phyloP scores from a whole-genome alignment of 2,329 filamentous ascomycete genomes.

The Alternaria hordeiaustralica region DNA sequence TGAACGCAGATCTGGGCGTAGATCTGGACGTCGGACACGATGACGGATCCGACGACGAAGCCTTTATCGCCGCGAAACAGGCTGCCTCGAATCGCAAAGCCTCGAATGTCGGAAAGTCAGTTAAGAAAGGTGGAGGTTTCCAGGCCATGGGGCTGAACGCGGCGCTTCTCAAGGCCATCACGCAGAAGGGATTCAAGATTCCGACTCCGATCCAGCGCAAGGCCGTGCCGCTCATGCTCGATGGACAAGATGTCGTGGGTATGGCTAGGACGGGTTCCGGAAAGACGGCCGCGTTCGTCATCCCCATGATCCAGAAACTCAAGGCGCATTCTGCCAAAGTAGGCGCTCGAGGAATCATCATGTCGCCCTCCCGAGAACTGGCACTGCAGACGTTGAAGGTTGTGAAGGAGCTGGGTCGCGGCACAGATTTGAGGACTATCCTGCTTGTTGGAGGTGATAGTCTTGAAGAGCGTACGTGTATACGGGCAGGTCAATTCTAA shows the following conservation, averaged over 20 bases:
- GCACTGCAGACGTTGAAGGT: constrained; percentile 95
- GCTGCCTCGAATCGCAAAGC: constrained; percentile 86
- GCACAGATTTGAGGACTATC: constrained; percentile 89
- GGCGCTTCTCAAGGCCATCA: constrained; percentile 86
- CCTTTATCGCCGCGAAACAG: constrained; percentile 88
- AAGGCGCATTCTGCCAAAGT: constrained; percentile 87
- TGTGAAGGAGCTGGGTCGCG: constrained; percentile 89
- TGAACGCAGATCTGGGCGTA: constrained; percentile 46
- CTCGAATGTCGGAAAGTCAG: constrained; percentile 78
- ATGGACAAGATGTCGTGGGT: constrained; percentile 93
- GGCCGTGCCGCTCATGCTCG: constrained; percentile 88
- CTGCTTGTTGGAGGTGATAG: constrained; percentile 94
- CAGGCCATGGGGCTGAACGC: constrained; percentile 91
- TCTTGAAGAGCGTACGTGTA: constrained; percentile 73
- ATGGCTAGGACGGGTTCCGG: constrained; percentile 99
- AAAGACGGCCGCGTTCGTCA: constrained; percentile 97
- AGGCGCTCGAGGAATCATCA: constrained; percentile 82
- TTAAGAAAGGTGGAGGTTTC: constrained; percentile 96
- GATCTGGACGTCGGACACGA: constrained; percentile 56
- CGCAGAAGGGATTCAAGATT: constrained; percentile 91
- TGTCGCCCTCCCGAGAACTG: constrained; percentile 92
- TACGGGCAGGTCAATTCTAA: not conserved
- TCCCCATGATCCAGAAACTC: constrained; percentile 95
- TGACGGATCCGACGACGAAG: constrained; percentile 72
- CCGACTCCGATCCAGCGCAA: constrained; percentile 98